Conservation (phyloP, 1,284 basidiomycete species). For the Entoloma clypeatum region DNA sequence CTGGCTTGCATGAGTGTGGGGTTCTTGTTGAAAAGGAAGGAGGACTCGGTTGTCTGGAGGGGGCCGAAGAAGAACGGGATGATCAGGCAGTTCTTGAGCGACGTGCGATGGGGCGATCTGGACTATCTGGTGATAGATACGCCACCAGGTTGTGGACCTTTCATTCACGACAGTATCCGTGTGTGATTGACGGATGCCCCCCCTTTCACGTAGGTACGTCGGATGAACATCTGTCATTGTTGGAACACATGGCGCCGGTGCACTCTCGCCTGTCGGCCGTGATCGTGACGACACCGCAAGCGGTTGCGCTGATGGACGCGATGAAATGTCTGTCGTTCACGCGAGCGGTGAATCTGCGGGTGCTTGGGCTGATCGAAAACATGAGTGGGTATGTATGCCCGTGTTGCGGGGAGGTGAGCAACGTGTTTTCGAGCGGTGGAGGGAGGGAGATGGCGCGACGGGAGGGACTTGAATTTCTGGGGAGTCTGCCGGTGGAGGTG, state of each 20-base stretch:
- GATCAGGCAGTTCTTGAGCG: constrained; percentile 96
- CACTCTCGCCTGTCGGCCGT: constrained; percentile 79
- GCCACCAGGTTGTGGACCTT: constrained; percentile 65
- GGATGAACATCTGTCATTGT: constrained; percentile 94
- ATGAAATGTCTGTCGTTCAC: constrained; percentile 97
- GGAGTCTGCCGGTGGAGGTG: constrained; percentile 91
- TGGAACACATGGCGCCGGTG: constrained; percentile 90
- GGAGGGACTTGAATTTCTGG: constrained; percentile 79
- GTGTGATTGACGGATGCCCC: constrained; percentile 17
- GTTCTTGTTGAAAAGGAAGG: constrained; percentile 86
- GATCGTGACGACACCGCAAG: constrained; percentile 97
- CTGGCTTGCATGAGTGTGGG: constrained; percentile 97
- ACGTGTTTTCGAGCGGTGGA: constrained; percentile 94
- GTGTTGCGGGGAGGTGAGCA: constrained; percentile 89
- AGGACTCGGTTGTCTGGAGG: constrained; percentile 95
- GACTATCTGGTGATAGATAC: constrained; percentile 98
- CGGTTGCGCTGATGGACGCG: constrained; percentile 92
- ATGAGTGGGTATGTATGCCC: constrained; percentile 99
- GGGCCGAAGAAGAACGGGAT: constrained; percentile 99
- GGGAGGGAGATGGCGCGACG: constrained; percentile 82
- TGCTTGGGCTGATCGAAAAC: constrained; percentile 96
- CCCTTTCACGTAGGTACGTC: constrained; percentile 73
- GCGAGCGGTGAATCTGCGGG: constrained; percentile 77
- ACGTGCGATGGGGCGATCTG: constrained; percentile 95
- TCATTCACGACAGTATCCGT: constrained; percentile 9